Conservation (phyloP, 2,329 filamentous ascomycete genomes). For the Meredithiella fracta region DNA sequence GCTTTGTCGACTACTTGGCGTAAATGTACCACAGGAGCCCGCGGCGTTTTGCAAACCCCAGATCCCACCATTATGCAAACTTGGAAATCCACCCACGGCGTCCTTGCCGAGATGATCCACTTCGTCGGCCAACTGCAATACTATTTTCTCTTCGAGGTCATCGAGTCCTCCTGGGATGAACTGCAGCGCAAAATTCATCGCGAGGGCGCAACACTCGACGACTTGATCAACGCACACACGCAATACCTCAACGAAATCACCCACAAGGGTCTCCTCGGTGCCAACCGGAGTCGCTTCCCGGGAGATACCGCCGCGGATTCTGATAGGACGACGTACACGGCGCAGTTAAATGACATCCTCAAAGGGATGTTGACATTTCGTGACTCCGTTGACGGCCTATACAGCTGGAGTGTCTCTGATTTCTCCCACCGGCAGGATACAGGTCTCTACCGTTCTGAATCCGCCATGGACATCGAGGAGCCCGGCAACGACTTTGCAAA, state of each 20-base stretch:
- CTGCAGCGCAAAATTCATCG: conserved; percentile 68
- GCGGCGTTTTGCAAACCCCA: conserved; percentile 70
- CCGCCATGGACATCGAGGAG: conserved; percentile 17
- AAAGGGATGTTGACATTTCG: conserved; percentile 89
- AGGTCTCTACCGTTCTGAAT: conserved; percentile 46
- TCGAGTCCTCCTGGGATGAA: conserved; percentile 88
- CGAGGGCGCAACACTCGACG: conserved; percentile 81
- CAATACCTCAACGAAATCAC: conserved; percentile 88
- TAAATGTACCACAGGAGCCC: conserved; percentile 83
- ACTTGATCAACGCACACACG: conserved; percentile 81
- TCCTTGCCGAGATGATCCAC: conserved; percentile 94
- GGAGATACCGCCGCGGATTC: conserved; percentile 25
- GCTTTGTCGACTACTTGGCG: conserved; percentile 82
- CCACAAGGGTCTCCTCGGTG: conserved; percentile 82
- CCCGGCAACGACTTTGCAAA: conserved; percentile 12
- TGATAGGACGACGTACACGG: conserved; percentile 65
- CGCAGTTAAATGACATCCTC: conserved; percentile 80
- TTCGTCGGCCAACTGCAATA: conserved; percentile 95
- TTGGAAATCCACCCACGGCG: conserved; percentile 81
- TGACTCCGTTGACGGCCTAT: conserved; percentile 82
- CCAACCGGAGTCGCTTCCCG: conserved; percentile 32
- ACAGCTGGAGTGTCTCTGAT: conserved; percentile 86
- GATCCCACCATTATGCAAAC: conserved; percentile 53
- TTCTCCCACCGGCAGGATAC: conserved; percentile 83
- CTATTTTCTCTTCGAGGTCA: conserved; percentile 97